Percentiles rank a stretch among this genome's conserved stretches.
Conservation (phyloP, 805 yeast species). For the Wickerhamiella hasegawae region DNA sequence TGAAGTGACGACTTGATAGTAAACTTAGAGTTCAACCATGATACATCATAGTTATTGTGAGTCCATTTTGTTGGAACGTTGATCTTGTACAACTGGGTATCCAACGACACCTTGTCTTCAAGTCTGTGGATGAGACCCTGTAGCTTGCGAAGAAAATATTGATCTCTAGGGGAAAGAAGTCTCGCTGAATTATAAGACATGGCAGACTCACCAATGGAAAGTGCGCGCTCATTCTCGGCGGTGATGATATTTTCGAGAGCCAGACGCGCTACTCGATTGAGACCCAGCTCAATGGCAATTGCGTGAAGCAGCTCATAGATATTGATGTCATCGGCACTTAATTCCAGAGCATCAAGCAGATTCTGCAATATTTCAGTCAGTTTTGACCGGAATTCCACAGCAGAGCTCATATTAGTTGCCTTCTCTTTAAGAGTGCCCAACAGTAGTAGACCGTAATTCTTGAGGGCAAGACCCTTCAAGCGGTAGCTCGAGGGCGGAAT, state of each 20-base stretch:
- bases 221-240: conserved; percentile 8
- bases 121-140: conserved; percentile 4
- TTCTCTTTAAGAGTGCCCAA: conserved; percentile 25
- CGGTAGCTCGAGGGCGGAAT: conserved; percentile 57
- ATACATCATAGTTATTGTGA: neutral
- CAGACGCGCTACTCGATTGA: conserved; percentile 9
- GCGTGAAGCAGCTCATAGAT: conserved; percentile 3
- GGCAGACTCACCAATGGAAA: conserved; percentile 7
- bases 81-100: neutral
- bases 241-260: conserved; percentile 12
- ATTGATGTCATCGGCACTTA: conserved; percentile 4
- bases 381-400: neutral
- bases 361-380: neutral
- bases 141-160: conserved; percentile 6
- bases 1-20: neutral
- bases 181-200: neutral
- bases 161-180: conserved; percentile 10
- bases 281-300: conserved; percentile 6
- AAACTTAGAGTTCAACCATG: conserved; percentile 1
- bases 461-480: conserved; percentile 57
- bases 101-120: neutral
- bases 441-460: conserved; percentile 68
- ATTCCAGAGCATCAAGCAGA: conserved; percentile 8
- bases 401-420: neutral
- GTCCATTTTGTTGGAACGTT: neutral